A percentile compares a stretch with the other conserved stretches of the same genome.
These are phyloP conservation scores for Orbilia ellipsospora DNA, from an alignment of 2,329 filamentous ascomycete genomes.

Conservation along the genomic window DNA sequence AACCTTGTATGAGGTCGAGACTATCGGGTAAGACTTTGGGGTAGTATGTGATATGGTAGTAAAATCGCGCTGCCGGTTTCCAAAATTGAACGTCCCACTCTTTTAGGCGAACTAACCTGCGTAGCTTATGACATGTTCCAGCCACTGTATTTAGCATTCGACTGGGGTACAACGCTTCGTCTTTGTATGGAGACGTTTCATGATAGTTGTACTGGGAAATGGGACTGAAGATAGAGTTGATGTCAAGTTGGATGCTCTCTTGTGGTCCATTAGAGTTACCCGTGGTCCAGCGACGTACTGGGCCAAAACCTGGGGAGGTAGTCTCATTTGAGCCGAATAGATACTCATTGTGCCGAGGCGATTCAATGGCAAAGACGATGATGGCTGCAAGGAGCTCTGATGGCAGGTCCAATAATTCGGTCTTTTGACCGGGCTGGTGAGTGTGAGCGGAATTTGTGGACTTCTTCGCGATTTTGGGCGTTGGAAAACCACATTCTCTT, in stretches of 20 bases:
- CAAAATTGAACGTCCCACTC: constrained; percentile 57
- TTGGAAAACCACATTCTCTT: constrained; percentile 4
- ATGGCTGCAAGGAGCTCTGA: constrained; percentile 34
- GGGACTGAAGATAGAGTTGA: constrained; percentile 24
- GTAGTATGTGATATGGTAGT: constrained; percentile 55
- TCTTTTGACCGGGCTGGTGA: constrained; percentile 13
- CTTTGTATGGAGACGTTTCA: constrained; percentile 35
- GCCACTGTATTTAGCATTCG: constrained; percentile 45
- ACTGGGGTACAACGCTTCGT: constrained; percentile 42
- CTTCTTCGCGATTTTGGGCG: constrained; percentile 23
- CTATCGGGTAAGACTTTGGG: constrained; percentile 54
- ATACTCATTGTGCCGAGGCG: constrained; percentile 19
- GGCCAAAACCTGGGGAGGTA: constrained; percentile 5
- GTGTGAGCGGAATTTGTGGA: constrained; percentile 2
- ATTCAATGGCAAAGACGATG: constrained; percentile 36
- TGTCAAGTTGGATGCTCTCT: constrained; percentile 21
- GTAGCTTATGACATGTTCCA: constrained; percentile 55
- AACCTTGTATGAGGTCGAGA: constrained; percentile 57
- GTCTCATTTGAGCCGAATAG: constrained; percentile 15
- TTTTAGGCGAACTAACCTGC: constrained; percentile 53
- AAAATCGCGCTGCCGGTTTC: constrained; percentile 56
- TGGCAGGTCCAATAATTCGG: constrained; percentile 31
- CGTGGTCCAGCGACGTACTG: constrained; percentile 33
- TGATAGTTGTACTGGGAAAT: constrained; percentile 1
- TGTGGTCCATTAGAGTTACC: constrained; percentile 6